Evolutionary conservation across 495 filamentous ascomycete genomes (phyloP).

Genomic region (Paragyromitra xinjiangensis): DNA sequence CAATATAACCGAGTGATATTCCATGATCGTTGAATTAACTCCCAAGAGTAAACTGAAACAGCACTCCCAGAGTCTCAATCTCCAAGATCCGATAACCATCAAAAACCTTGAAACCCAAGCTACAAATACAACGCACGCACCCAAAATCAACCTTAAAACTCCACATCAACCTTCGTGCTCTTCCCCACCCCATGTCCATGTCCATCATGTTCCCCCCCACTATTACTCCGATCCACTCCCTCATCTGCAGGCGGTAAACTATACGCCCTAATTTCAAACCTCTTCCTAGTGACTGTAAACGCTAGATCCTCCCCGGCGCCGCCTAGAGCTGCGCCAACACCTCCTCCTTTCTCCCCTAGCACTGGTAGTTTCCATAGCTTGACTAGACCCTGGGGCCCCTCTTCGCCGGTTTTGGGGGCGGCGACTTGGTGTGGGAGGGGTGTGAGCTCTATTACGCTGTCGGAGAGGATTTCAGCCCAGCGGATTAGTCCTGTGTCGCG

Average conservation of each 20-base stretch:
- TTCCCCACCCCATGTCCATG: conserved; percentile 58
- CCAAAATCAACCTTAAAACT: conserved; percentile 66
- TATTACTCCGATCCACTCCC: conserved; percentile 70
- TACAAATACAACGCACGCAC: not conserved
- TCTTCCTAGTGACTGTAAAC: conserved; percentile 84
- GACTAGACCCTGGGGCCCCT: conserved; percentile 85
- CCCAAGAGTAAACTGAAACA: too few species aligned
- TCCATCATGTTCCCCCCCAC: conserved; percentile 43
- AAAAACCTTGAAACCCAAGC: not conserved
- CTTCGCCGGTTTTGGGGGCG: conserved; percentile 54
- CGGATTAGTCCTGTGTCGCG: conserved; percentile 79
- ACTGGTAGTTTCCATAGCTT: conserved; percentile 83
- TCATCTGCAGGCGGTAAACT: conserved; percentile 89
- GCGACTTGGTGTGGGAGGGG: conserved; percentile 69
- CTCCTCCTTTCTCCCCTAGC: conserved; percentile 83
- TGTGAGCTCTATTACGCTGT: conserved; percentile 87
- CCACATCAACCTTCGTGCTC: conserved; percentile 73
- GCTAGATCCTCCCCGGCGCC: conserved; percentile 83
- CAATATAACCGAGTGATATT: too few species aligned
- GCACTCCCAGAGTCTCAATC: too few species aligned
- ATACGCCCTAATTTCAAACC: conserved; percentile 85
- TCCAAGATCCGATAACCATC: too few species aligned
- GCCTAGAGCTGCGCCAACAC: conserved; percentile 70
- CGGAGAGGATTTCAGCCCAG: conserved; percentile 85
- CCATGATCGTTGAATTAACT: too few species aligned